These are phyloP conservation scores for Schwanniomyces pseudopolymorphus DNA, from an alignment of 805 yeast species.

Conservation along the genomic window DNA sequence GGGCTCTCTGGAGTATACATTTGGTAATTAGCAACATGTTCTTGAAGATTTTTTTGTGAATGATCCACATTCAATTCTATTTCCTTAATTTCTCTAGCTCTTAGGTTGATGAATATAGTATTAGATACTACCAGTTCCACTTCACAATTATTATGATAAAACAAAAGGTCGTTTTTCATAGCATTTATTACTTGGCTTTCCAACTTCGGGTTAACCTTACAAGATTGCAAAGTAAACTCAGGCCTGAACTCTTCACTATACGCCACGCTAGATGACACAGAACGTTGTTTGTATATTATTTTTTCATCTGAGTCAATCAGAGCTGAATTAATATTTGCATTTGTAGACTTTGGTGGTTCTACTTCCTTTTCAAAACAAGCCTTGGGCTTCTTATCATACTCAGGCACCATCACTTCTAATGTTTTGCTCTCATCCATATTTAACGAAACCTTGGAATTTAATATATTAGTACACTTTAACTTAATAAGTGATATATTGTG, in stretches of 20 bases:
- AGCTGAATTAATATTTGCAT: too few species aligned
- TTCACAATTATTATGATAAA: constrained; percentile 37
- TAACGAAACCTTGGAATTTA: constrained; percentile 13
- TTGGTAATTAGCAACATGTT: neutral
- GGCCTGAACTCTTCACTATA: constrained; percentile 53
- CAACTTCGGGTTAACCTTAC: constrained; percentile 50
- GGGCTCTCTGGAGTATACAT: constrained; percentile 1
- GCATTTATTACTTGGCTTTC: constrained; percentile 48
- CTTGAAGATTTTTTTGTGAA: neutral
- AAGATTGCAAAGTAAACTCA: constrained; percentile 54
- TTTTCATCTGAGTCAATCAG: neutral
- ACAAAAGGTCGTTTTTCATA: constrained; percentile 54
- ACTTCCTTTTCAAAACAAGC: constrained; percentile 2
- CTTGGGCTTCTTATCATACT: neutral
- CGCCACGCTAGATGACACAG: constrained; percentile 35
- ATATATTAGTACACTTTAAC: constrained; percentile 22
- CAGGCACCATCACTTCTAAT: constrained; percentile 3
- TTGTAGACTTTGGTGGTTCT: neutral
- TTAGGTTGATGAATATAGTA: constrained; percentile 42
- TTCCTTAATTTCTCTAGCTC: constrained; percentile 45
- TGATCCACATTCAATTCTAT: constrained; percentile 38
- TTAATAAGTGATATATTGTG: constrained; percentile 18
- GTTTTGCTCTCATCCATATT: constrained; percentile 1
- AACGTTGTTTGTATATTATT: constrained; percentile 14
- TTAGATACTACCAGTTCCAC: constrained; percentile 30